Evolutionary conservation across 164 flowering plant genomes (phyloP).

Genomic region (Nelumbo lutea): DNA sequence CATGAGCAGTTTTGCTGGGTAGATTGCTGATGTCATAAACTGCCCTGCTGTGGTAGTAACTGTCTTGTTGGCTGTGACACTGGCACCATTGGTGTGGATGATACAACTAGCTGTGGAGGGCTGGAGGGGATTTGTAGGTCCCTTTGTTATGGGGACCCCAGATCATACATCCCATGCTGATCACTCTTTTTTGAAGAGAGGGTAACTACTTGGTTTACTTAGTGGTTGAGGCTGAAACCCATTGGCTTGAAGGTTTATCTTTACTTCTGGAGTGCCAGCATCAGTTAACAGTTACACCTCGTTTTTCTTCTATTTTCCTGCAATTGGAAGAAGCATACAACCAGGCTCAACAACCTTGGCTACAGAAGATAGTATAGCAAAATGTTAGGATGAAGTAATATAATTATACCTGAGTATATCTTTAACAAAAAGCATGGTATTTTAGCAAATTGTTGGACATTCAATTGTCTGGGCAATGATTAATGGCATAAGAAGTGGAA

Average conservation of each 20-base stretch:
- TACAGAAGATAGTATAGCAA: background rate
- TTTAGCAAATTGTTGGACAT: too few species aligned
- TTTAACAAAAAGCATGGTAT: too few species aligned
- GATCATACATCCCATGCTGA: too few species aligned
- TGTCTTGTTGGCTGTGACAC: conserved; percentile 11
- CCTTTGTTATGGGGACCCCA: too few species aligned
- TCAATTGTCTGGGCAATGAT: conserved; percentile 27
- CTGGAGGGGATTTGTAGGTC: too few species aligned
- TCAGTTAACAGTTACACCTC: too few species aligned
- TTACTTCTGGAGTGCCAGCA: too few species aligned
- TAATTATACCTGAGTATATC: too few species aligned
- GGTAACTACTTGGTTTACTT: too few species aligned
- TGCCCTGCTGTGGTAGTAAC: conserved; percentile 19
- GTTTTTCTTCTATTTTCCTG: conserved; percentile 37
- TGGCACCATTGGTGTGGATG: too few species aligned
- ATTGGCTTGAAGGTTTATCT: too few species aligned
- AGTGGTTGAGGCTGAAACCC: background rate
- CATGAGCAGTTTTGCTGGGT: conserved; percentile 36
- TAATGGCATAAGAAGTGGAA: conserved; percentile 38
- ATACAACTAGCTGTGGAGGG: too few species aligned
- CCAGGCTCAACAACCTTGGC: background rate
- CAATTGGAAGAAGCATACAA: conserved; percentile 2
- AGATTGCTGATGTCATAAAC: conserved; percentile 27
- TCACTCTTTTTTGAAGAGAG: conserved; percentile 4
- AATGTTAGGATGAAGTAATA: background rate